Conservation (phyloP, 208 protist species). For the Kentomonas sorsogonicus region DNA sequence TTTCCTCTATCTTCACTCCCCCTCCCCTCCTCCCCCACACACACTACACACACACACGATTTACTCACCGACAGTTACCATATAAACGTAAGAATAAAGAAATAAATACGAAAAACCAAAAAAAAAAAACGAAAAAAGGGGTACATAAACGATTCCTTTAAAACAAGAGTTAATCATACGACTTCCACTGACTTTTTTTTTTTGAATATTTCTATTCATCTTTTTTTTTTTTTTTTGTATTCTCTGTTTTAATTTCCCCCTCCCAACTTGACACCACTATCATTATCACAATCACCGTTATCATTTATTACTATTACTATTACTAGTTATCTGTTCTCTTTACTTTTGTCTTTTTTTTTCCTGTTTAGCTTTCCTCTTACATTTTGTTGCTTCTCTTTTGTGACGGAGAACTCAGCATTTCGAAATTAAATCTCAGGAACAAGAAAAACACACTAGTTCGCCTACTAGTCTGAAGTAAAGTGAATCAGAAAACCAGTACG, state of each 20-base stretch:
- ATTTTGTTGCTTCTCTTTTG: no score
- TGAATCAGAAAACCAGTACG: no score
- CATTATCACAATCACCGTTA: background rate
- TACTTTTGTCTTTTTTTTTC: conserved; percentile 10
- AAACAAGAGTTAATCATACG: background rate
- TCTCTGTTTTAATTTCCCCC: background rate
- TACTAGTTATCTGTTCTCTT: background rate
- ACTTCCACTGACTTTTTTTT: background rate
- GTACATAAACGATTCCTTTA: no score
- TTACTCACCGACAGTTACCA: no score
- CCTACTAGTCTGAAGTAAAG: no score
- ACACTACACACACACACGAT: no score
- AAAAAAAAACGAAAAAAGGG: conserved; percentile 1
- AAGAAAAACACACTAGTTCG: no score
- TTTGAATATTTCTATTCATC: background rate
- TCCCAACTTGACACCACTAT: background rate
- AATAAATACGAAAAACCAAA: background rate
- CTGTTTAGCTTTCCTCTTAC: conserved; percentile 3
- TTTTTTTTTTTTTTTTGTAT: conserved; percentile 6
- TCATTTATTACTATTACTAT: background rate
- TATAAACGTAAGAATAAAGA: background rate
- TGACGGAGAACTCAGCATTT: no score
- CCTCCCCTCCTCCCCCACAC: no score
- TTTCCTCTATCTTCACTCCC: no score
- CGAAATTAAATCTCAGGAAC: no score